A percentile compares a stretch with the other conserved stretches of the same genome.
Conservation (phyloP, 106 monocot species). For the Hemerocallis citrina region DNA sequence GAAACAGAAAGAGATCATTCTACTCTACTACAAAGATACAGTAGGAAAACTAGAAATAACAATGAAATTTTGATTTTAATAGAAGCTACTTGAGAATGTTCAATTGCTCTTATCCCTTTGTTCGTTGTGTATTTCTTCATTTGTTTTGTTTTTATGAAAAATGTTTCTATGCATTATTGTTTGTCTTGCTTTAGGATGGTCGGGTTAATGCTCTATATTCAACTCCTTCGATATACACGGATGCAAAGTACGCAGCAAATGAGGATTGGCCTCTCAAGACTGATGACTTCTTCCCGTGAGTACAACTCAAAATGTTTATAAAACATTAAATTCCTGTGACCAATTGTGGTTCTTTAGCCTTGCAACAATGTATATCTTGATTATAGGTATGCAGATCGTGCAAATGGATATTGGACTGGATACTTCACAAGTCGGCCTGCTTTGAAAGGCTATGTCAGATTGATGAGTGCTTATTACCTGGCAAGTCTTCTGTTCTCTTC, state of each 20-base stretch:
- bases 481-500: conserved; percentile 25
- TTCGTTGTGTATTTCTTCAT: too few relatives aligned
- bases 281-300: conserved; percentile 96
- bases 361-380: conserved; percentile 10
- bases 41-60: too few relatives aligned
- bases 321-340: neutral
- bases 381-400: conserved; percentile 81
- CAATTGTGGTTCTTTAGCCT: neutral
- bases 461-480: conserved; percentile 85
- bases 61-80: too few relatives aligned
- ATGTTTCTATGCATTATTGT: too few relatives aligned
- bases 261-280: conserved; percentile 87
- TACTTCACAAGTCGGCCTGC: conserved; percentile 96
- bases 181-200: conserved; percentile 66
- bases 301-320: conserved; percentile 13
- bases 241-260: conserved; percentile 84
- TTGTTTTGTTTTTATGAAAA: too few relatives aligned
- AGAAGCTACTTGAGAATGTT: too few relatives aligned
- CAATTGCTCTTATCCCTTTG: too few relatives aligned
- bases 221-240: conserved; percentile 92
- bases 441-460: conserved; percentile 80
- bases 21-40: too few relatives aligned
- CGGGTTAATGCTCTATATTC: conserved; percentile 96
- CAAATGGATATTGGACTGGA: conserved; percentile 96
- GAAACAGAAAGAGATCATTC: too few relatives aligned